Percentiles rank a stretch among this genome's conserved stretches.
Evolutionary conservation across 176 grass and related monocot genomes (phyloP).

Genomic region (Aegilops speltoides): DNA sequence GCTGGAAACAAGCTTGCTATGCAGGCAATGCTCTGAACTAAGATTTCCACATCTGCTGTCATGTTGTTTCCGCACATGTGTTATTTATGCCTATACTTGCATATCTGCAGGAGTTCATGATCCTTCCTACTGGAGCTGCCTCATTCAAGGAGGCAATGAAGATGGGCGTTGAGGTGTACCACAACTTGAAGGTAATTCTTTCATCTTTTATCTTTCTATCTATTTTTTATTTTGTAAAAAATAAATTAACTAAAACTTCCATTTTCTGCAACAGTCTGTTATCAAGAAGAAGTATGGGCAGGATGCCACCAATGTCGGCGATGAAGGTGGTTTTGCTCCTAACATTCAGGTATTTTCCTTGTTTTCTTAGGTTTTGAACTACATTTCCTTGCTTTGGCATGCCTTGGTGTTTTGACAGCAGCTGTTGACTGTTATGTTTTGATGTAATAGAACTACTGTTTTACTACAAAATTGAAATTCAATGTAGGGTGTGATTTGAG

Average conservation of each 20-base stretch:
- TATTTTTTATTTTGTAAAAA: neutral
- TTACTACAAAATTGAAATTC: neutral
- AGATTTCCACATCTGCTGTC: neutral
- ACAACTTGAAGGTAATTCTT: conserved; percentile 73
- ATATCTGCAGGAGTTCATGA: conserved; percentile 84
- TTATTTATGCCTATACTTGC: neutral
- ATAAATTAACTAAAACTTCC: neutral
- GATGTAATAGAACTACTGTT: neutral
- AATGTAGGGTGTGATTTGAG: neutral
- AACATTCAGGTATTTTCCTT: conserved; percentile 78
- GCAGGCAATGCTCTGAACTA: conserved; percentile 50
- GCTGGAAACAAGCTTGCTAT: conserved; percentile 99
- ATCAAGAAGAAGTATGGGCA: conserved; percentile 99
- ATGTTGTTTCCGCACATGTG: neutral
- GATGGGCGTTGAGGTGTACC: conserved; percentile 98
- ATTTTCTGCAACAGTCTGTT: conserved; percentile 46
- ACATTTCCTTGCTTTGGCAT: neutral
- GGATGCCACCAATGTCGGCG: conserved; percentile 96
- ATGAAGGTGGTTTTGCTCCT: conserved; percentile 98
- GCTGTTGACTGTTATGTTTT: neutral
- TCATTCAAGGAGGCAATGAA: conserved; percentile 99
- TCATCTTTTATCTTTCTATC: neutral
- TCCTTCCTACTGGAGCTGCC: conserved; percentile 78
- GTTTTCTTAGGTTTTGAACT: neutral
- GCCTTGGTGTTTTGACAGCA: neutral